Evolutionary conservation across 345 rosid genomes (phyloP).

Genomic region (Brassica carinata): DNA sequence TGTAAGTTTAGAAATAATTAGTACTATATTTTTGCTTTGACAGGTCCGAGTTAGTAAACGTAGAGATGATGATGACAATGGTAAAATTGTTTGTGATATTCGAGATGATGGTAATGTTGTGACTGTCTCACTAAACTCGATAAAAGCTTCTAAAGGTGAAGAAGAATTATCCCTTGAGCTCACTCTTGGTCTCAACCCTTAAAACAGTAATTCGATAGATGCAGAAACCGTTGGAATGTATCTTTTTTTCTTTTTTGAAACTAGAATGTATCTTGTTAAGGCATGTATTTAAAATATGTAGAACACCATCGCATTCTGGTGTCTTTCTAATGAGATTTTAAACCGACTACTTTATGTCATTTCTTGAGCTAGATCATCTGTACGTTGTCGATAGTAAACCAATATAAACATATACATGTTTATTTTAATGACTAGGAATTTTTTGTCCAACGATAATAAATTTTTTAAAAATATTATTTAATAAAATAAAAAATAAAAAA

Average conservation of each 20-base stretch:
- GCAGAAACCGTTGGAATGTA: background rate
- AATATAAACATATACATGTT: background rate
- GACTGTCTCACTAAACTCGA: slow-evolving; percentile 21
- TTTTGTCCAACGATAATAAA: too few relatives aligned
- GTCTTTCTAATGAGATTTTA: background rate
- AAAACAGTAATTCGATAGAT: background rate
- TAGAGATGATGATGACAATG: slow-evolving; percentile 23
- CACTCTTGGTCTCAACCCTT: slow-evolving; percentile 28
- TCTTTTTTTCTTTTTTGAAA: background rate
- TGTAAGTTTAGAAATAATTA: background rate
- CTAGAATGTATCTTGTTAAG: slow-evolving; percentile 8
- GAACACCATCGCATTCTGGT: background rate
- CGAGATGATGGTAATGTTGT: slow-evolving; percentile 5
- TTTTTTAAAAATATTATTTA: too few relatives aligned
- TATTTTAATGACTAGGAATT: too few relatives aligned
- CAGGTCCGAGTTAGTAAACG: slow-evolving; percentile 23
- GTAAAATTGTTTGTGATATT: background rate
- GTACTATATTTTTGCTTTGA: background rate
- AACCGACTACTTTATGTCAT: background rate
- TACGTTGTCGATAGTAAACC: background rate
- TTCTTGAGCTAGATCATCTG: background rate
- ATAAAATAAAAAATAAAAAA: too few relatives aligned
- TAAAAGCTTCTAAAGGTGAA: slow-evolving; percentile 6
- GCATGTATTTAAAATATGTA: background rate
- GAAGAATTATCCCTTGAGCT: slow-evolving; percentile 37